A percentile compares a stretch with the other conserved stretches of the same genome.
Evolutionary conservation across 192 early-diverging fungal genomes (phyloP).

Genomic region (Coemansia sp.): DNA sequence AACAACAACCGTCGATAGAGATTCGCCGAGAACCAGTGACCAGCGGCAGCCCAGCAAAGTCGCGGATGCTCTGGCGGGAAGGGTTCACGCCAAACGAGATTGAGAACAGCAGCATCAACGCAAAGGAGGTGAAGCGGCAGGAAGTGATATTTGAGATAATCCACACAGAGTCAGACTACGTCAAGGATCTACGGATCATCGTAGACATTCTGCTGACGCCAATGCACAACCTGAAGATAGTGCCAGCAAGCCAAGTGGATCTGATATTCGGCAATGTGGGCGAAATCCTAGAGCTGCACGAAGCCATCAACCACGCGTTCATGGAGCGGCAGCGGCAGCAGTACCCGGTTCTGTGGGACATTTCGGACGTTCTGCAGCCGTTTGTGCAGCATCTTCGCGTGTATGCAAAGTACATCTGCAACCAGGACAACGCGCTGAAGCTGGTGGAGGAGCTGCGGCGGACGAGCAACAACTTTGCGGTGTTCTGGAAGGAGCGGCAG

Average conservation of each 20-base stretch:
- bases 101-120: conserved; percentile 60
- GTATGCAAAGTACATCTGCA: conserved; percentile 59
- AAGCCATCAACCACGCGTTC: conserved; percentile 53
- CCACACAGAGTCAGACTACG: conserved; percentile 88
- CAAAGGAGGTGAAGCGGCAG: conserved; percentile 81
- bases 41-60: conserved; percentile 39
- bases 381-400: conserved; percentile 53
- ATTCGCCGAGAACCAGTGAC: conserved; percentile 22
- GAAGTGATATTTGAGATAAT: conserved; percentile 95
- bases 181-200: conserved; percentile 81
- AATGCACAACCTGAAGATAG: conserved; percentile 48
- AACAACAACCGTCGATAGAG: conserved; percentile 20
- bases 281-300: conserved; percentile 58
- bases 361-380: conserved; percentile 56
- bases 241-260: conserved; percentile 51
- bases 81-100: conserved; percentile 59
- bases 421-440: conserved; percentile 60
- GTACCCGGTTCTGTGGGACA: conserved; percentile 58
- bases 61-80: conserved; percentile 58
- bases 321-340: conserved; percentile 59
- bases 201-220: conserved; percentile 66
- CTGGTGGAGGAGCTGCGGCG: conserved; percentile 50
- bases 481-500: conserved; percentile 57
- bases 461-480: conserved; percentile 52
- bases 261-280: conserved; percentile 55